phyloP scores from a whole-genome alignment of 169 alveolate genomes.

The Ichthyophthirius multifiliis region DNA sequence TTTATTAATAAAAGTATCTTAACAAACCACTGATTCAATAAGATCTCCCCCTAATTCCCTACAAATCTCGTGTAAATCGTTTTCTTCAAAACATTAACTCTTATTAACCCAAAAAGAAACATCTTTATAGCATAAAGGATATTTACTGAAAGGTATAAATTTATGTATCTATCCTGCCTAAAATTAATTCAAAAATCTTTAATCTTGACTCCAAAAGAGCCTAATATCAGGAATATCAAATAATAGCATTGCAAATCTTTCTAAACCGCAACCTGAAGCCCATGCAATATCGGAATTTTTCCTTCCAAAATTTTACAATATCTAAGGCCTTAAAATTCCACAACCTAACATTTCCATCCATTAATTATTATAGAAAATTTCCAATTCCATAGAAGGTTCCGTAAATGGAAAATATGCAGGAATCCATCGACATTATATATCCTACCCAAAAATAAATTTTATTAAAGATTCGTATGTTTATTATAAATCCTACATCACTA shows the following conservation, averaged over 20 bases:
- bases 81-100: constrained; percentile 55
- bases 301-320: constrained; percentile 74
- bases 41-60: constrained; percentile 71
- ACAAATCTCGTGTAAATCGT: constrained; percentile 67
- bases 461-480: constrained; percentile 80
- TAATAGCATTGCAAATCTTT: constrained; percentile 89
- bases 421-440: constrained; percentile 85
- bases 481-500: constrained; percentile 62
- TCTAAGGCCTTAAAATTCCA: constrained; percentile 87
- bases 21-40: constrained; percentile 75
- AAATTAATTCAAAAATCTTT: constrained; percentile 84
- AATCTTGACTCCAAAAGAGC: constrained; percentile 90
- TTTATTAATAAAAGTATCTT: constrained; percentile 66
- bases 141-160: constrained; percentile 75
- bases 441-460: constrained; percentile 63
- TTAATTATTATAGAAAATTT: constrained; percentile 73
- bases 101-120: constrained; percentile 77
- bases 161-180: constrained; percentile 60
- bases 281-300: constrained; percentile 77
- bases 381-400: constrained; percentile 90
- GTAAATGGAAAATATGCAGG: constrained; percentile 92
- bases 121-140: constrained; percentile 85
- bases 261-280: constrained; percentile 95
- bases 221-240: constrained; percentile 91
- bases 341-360: constrained; percentile 92